Evolutionary conservation across 2,329 filamentous ascomycete species (phyloP), one percentile per base, ranked within the genome.

Genomic region (Beauveria asiatica): DNA sequence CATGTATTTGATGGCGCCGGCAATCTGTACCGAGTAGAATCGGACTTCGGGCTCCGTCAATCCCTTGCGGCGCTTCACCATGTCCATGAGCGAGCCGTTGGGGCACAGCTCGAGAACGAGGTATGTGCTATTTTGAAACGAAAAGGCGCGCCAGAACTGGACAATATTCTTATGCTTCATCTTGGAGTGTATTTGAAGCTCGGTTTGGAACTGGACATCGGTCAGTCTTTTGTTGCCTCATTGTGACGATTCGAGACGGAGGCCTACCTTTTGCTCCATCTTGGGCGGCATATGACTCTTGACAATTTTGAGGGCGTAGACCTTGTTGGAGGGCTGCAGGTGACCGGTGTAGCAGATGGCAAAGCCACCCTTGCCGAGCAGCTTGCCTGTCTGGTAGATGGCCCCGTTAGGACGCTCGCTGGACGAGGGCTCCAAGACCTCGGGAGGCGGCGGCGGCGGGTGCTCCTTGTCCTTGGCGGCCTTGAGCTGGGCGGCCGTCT

Each of bases 111-210:
- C 93, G 30, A 99, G 81, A 51, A 97, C 89, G 53, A 99, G 89
- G 68, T 96, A 99, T 61, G 94, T 97, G 72, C 87, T 92, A 64
- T 84, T 86, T 65, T 91, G 82, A 73, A 92, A 96, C 13, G 92
- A 89, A 71, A 99, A 99, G 39, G 94, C 94, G 67, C 93, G 86
- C 68, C 96, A 85, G 73, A 99, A 99, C 67, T 93, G 89, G 64
- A 99, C 94, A 65, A 99, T 93, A 72, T 97, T 96, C 57, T 89
- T 89, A 70, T 99, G 94, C 61, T 87, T 86, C 85, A 99, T 93
- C 72, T 97, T 99, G 48, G 94, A 97, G 76, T 99, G 94, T 62
- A 99, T 97, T 74, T 97, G 93, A 7, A 99, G 83, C 74, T 99
- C 94, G 23, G 84, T 84, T 84, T 87, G 84, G 67, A 88, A 87